Evolutionary conservation across 1,284 basidiomycete species (phyloP), one percentile per base, ranked within the genome.

Genomic region (Heliocybe sulcata): DNA sequence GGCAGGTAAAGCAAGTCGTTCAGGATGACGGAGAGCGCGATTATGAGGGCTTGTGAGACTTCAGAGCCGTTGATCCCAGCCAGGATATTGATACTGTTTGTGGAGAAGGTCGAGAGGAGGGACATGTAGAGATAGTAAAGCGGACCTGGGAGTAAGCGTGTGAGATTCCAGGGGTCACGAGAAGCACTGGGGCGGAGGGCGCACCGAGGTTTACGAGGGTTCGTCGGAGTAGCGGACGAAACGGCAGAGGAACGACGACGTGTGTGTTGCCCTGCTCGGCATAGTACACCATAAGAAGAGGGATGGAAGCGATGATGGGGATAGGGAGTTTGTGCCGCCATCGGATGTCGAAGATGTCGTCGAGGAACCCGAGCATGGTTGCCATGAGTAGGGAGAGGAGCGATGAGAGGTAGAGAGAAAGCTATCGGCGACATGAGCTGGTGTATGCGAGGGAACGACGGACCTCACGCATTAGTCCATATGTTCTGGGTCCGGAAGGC

Each of bases 321-420:
- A 99, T 97, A 0, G 97, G 97, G 8, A 99, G 72, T 70, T 99
- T 99, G 73, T 98, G 94, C 57, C 97, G 74, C 97, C 97, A 99
- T 11, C 97, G 85, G 61, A 99, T 98, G 68, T 99, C 97, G 64
- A 99, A 99, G 1, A 99, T 82, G 69, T 99, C 97, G 66, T 99
- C 97, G 50, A 98, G 76, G 65, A 99, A 98, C 9, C 97, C 96
- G 1, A 99, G 82, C 59, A 99, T 80, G 0, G 94, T 94, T 0
- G 97, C 95, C 25, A 93, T 92, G 25, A 98, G 73, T 22, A 99
- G 77, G 0, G 92, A 94, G 12, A 99, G 77, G 8, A 99, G 69
- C 1, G 94, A 94, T 0, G 96, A 96, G 16, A 99, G 79, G 70
- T 97, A 99, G 1, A 94, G 84, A 1, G 94, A 84, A 53, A 99